Evolutionary conservation across 148 eudicot genomes (phyloP).

Genomic region (Rheum nobile): DNA sequence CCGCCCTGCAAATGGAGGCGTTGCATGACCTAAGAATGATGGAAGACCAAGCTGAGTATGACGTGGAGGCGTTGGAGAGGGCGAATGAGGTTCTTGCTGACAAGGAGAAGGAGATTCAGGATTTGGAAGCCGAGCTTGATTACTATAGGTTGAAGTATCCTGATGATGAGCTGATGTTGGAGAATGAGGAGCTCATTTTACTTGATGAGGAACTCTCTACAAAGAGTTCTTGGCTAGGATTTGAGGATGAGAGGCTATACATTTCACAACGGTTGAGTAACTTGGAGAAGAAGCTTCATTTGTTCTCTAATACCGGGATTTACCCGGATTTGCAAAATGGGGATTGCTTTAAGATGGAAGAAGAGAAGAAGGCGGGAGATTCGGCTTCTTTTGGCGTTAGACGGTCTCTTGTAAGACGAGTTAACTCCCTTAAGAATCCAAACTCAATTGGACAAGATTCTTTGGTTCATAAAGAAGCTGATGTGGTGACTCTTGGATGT

Average conservation of each 20-base stretch:
- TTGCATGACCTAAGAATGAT: conserved; percentile 82
- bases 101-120: conserved; percentile 75
- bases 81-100: conserved; percentile 55
- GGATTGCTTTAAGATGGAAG: conserved; percentile 14
- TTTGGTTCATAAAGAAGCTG: conserved; percentile 14
- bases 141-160: conserved; percentile 31
- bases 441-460: conserved; percentile 12
- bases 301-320: conserved; percentile 16
- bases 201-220: conserved; percentile 13
- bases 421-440: conserved; percentile 12
- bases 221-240: conserved; percentile 18
- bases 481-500: conserved; percentile 23
- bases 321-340: conserved; percentile 11
- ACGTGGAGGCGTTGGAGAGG: conserved; percentile 67
- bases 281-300: conserved; percentile 41
- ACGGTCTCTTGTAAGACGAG: conserved; percentile 13
- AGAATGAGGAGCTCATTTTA: conserved; percentile 18
- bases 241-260: conserved; percentile 38
- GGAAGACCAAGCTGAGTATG: conserved; percentile 99
- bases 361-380: neutral
- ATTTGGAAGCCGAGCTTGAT: conserved; percentile 68
- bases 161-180: conserved; percentile 17
- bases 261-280: conserved; percentile 26
- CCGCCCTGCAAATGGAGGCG: conserved; percentile 90
- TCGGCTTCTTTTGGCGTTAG: conserved; percentile 6